These are phyloP conservation scores for Chytriomyces sp. DNA, from an alignment of 192 early-diverging fungal genomes.

Conservation along the genomic window DNA sequence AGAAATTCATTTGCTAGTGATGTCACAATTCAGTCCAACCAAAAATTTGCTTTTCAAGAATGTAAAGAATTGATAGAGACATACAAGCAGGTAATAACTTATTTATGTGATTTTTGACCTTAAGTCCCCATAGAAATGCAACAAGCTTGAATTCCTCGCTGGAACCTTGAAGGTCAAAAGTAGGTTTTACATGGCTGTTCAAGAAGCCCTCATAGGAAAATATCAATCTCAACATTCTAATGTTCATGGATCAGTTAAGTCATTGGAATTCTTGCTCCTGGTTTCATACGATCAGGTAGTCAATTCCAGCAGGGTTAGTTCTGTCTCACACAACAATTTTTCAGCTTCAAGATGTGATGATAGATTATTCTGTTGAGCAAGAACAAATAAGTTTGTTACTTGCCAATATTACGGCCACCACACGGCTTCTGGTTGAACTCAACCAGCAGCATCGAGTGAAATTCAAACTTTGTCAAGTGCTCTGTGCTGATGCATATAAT, in stretches of 20 bases:
- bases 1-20: not conserved
- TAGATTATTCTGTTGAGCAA: too few relatives aligned
- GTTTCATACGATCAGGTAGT: slow-evolving; percentile 1
- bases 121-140: not conserved
- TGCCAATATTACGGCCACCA: too few relatives aligned
- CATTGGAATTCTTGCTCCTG: not conserved
- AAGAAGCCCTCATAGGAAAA: not conserved
- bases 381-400: too few relatives aligned
- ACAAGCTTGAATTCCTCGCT: not conserved
- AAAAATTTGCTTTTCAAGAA: not conserved
- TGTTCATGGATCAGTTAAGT: not conserved
- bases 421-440: too few relatives aligned
- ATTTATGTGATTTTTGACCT: not conserved
- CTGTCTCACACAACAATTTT: too few relatives aligned
- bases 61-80: not conserved
- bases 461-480: too few relatives aligned
- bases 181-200: not conserved
- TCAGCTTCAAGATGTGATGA: too few relatives aligned
- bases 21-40: not conserved
- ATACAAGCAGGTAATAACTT: not conserved
- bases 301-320: too few relatives aligned
- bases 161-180: not conserved
- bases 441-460: too few relatives aligned
- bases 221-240: not conserved
- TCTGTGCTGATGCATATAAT: too few relatives aligned